These are phyloP conservation scores for Malbranchea zuffiana DNA, from an alignment of 2,329 filamentous ascomycete species.

Conservation along the genomic window DNA sequence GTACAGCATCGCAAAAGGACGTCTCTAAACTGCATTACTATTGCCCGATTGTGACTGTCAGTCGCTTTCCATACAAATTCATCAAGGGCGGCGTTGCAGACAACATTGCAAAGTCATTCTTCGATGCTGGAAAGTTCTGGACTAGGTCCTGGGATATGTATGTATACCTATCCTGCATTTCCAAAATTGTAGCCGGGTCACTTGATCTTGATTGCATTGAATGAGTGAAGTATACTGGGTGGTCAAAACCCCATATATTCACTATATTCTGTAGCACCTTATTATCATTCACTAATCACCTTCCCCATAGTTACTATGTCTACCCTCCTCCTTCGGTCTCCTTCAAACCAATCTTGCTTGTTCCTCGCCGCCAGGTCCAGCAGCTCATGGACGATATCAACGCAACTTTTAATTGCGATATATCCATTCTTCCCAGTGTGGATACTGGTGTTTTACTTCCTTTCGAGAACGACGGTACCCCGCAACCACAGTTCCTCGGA, in stretches of 20 bases:
- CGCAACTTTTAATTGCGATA: constrained; percentile 34
- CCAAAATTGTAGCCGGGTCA: too few species aligned
- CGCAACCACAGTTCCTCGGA: constrained; percentile 58
- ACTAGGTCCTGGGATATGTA: constrained; percentile 65
- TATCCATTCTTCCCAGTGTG: constrained; percentile 49
- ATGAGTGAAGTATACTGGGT: neutral
- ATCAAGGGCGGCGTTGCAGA: constrained; percentile 25
- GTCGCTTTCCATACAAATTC: constrained; percentile 36
- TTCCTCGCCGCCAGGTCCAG: constrained; percentile 56
- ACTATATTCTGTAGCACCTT: neutral
- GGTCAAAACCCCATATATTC: too few species aligned
- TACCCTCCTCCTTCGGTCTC: constrained; percentile 40
- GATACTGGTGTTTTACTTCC: constrained; percentile 48
- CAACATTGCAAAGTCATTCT: constrained; percentile 29
- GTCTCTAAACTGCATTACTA: constrained; percentile 22
- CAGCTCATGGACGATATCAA: constrained; percentile 57
- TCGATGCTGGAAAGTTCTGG: constrained; percentile 37
- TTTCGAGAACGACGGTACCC: constrained; percentile 51
- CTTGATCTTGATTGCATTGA: too few species aligned
- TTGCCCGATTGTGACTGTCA: constrained; percentile 31
- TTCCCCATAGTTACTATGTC: constrained; percentile 52
- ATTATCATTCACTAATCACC: constrained; percentile 12
- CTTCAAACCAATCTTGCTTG: constrained; percentile 51
- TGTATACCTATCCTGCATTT: constrained; percentile 26
- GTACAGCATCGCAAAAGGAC: constrained; percentile 6